These are phyloP conservation scores for Dendrobium officinale DNA, from an alignment of 106 monocot genomes.

Conservation along the genomic window DNA sequence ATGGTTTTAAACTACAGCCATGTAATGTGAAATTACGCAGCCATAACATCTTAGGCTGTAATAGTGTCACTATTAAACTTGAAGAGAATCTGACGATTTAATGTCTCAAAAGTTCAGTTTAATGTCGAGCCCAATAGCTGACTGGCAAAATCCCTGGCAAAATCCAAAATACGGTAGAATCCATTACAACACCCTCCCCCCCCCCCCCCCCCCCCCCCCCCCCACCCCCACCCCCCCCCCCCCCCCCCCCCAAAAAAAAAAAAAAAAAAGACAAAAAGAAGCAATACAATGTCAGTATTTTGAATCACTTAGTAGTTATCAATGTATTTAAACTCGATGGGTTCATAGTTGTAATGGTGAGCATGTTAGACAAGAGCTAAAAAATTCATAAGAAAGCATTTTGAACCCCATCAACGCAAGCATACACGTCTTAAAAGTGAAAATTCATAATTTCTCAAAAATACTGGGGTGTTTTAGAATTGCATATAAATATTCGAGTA, in stretches of 20 bases:
- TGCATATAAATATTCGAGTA: too few relatives aligned
- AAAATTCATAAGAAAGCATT: too few relatives aligned
- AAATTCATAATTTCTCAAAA: too few relatives aligned
- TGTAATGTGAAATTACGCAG: not conserved
- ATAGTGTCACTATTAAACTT: not conserved
- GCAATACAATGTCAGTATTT: too few relatives aligned
- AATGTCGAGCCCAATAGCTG: not conserved
- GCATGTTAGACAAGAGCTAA: too few relatives aligned
- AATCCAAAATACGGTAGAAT: not conserved
- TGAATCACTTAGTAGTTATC: too few relatives aligned
- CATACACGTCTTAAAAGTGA: too few relatives aligned
- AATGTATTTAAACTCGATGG: too few relatives aligned
- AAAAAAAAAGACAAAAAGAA: not conserved
- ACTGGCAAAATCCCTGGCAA: not conserved
- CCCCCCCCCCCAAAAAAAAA: too few relatives aligned
- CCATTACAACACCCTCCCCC: not conserved
- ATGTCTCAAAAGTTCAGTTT: not conserved
- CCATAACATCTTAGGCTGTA: not conserved
- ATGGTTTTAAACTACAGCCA: not conserved
- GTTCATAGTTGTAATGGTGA: too few relatives aligned
- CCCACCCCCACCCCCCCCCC: not conserved
- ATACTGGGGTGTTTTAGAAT: too few relatives aligned
- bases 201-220: not conserved
- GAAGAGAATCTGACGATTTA: not conserved
- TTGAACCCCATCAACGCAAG: too few relatives aligned